phyloP scores from a whole-genome alignment of 2,329 filamentous ascomycete species.

The Colletotrichum sp. region DNA sequence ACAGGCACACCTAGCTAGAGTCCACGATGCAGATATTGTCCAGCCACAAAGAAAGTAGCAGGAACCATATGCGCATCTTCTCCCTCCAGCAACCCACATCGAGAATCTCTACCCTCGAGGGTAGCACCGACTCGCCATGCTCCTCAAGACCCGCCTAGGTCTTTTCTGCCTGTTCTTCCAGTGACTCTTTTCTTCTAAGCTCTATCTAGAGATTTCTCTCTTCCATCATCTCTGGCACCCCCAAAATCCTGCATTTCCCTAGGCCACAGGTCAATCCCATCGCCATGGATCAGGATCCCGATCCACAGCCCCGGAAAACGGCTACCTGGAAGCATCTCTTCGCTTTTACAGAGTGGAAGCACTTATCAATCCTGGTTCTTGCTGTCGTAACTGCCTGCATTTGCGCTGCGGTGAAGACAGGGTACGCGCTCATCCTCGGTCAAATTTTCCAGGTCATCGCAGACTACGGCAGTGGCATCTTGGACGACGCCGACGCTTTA shows the following conservation, averaged over 20 bases:
- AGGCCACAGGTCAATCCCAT: neutral
- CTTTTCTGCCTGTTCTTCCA: neutral
- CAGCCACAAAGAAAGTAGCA: neutral
- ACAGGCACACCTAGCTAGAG: neutral
- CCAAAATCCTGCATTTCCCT: neutral
- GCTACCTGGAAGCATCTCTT: constrained; percentile 62
- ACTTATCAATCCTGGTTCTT: constrained; percentile 58
- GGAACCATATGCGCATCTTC: neutral
- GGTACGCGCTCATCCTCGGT: constrained; percentile 74
- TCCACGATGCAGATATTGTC: neutral
- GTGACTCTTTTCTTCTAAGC: neutral
- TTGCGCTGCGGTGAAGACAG: constrained; percentile 67
- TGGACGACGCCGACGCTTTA: constrained; percentile 56
- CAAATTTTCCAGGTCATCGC: constrained; percentile 76
- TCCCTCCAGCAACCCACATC: neutral
- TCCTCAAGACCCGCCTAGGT: neutral
- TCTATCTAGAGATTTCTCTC: neutral
- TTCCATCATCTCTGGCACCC: neutral
- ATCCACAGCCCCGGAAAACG: neutral
- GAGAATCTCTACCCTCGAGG: neutral
- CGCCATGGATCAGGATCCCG: neutral
- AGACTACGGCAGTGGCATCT: constrained; percentile 62
- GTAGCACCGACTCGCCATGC: neutral
- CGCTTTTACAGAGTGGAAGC: constrained; percentile 69
- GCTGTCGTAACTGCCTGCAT: constrained; percentile 62